These are phyloP conservation scores for Sequoia sempervirens DNA, from an alignment of 75 land plant species.

Conservation along the genomic window DNA sequence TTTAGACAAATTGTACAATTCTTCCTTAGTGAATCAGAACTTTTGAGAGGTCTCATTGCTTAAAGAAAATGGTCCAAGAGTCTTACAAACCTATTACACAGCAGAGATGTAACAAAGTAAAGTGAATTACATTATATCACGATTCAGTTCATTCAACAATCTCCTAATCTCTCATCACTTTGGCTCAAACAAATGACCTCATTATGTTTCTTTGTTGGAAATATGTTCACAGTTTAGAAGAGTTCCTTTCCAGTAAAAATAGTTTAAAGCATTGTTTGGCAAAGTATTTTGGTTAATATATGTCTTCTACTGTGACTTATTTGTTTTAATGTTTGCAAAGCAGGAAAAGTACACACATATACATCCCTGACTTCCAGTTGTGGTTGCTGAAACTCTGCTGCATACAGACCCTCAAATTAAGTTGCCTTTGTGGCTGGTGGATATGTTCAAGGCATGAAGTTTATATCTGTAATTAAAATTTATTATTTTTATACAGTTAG, in stretches of 20 bases:
- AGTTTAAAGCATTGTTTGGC: neutral
- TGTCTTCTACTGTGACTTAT: neutral
- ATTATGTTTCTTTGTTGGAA: neutral
- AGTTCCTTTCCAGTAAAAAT: slow-evolving; percentile 45
- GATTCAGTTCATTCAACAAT: neutral
- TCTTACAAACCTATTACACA: neutral
- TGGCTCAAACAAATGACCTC: slow-evolving; percentile 14
- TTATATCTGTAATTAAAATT: neutral
- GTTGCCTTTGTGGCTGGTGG: slow-evolving; percentile 88
- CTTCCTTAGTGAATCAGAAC: too few relatives aligned
- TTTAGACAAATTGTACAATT: too few relatives aligned
- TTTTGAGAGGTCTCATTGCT: neutral
- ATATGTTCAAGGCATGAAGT: slow-evolving; percentile 74
- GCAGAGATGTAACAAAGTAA: neutral
- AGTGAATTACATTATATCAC: neutral
- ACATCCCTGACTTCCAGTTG: slow-evolving; percentile 66
- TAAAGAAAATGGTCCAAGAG: neutral
- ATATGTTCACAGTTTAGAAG: slow-evolving; percentile 46
- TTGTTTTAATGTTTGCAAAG: neutral
- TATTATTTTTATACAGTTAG: neutral
- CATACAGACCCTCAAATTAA: slow-evolving; percentile 74
- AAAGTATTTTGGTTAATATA: neutral
- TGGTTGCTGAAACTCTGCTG: slow-evolving; percentile 87
- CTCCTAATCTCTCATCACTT: neutral
- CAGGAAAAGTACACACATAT: slow-evolving; percentile 69